These are phyloP conservation scores for Solanum neorickii DNA, from an alignment of 257 asterid genomes.

Conservation along the genomic window DNA sequence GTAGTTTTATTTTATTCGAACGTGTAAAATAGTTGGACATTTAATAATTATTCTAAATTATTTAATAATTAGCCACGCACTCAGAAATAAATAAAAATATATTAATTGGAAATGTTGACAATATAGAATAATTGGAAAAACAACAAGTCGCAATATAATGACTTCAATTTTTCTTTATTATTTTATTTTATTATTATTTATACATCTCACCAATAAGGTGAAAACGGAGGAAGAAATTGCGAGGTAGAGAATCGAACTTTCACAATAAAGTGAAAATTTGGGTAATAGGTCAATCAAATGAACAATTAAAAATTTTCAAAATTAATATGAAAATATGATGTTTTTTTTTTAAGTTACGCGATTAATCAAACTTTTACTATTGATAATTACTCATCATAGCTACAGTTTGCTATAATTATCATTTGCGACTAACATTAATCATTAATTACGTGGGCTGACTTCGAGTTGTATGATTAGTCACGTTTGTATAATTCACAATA, in stretches of 20 bases:
- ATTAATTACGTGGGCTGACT: too few relatives aligned
- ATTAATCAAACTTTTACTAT: too few relatives aligned
- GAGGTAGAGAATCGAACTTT: accelerated
- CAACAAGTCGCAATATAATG: neutral
- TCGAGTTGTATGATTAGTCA: too few relatives aligned
- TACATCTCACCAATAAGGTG: neutral
- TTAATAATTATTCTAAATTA: neutral
- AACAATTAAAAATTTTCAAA: accelerated
- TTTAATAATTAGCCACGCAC: neutral
- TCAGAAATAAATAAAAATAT: neutral
- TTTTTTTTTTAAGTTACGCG: neutral
- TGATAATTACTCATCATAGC: too few relatives aligned
- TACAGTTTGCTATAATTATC: too few relatives aligned
- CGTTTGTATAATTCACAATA: too few relatives aligned
- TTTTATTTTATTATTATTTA: neutral
- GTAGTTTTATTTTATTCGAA: neutral
- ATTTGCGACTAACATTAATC: too few relatives aligned
- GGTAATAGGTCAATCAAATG: too few relatives aligned
- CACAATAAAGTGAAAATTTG: neutral
- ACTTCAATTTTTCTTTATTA: neutral
- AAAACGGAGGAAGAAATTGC: accelerated
- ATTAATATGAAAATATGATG: too few relatives aligned
- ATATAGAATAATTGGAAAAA: neutral
- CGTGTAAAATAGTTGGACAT: neutral
- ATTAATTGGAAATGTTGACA: neutral